phyloP scores from a whole-genome alignment of 164 flowering plant genomes.

The Magnolia sinica region DNA sequence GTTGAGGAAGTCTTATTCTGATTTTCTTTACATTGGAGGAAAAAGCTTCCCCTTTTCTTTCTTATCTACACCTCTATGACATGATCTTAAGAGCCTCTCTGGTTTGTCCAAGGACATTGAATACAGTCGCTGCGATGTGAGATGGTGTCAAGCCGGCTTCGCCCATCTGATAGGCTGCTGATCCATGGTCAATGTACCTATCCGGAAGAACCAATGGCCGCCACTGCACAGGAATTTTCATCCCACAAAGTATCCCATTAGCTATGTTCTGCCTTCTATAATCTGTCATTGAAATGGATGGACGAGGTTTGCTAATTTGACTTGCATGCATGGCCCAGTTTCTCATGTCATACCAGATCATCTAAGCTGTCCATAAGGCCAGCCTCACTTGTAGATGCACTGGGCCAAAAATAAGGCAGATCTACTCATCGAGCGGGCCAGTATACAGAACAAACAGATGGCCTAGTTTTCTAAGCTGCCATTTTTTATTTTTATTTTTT shows the following conservation, averaged over 20 bases:
- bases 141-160: constrained; percentile 88
- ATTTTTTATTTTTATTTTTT: too few relatives aligned
- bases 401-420: too few relatives aligned
- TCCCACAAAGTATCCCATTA: constrained; percentile 7
- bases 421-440: too few relatives aligned
- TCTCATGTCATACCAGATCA: too few relatives aligned
- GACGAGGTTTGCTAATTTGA: too few relatives aligned
- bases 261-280: not conserved
- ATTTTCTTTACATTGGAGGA: not conserved
- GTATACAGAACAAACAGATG: too few relatives aligned
- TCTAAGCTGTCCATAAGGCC: too few relatives aligned
- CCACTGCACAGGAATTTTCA: constrained; percentile 62
- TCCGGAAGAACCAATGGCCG: constrained; percentile 93
- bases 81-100: constrained; percentile 82
- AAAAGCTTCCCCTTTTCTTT: not conserved
- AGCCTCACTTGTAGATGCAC: too few relatives aligned
- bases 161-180: constrained; percentile 66
- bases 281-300: too few relatives aligned
- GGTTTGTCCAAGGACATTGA: constrained; percentile 70
- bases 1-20: not conserved
- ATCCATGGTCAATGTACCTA: constrained; percentile 86
- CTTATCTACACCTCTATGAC: constrained; percentile 17
- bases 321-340: too few relatives aligned
- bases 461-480: too few relatives aligned
- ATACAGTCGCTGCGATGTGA: constrained; percentile 83